Percentiles rank a stretch among this genome's conserved stretches.
Conservation (phyloP, 2,329 filamentous ascomycete species). For the Microsporum audouinii region DNA sequence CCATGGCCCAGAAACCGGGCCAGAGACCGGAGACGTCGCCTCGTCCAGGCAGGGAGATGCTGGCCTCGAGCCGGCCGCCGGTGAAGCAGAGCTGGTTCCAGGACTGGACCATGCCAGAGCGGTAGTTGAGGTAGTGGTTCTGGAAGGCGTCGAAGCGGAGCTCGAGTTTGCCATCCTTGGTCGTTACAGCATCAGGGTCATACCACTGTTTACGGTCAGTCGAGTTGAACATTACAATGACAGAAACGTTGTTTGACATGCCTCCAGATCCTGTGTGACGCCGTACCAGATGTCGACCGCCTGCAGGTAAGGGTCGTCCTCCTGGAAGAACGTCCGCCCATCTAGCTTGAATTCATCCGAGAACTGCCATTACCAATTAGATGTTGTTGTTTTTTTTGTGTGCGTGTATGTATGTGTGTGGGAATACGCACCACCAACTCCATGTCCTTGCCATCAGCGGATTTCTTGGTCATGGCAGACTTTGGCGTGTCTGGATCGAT, state of each 20-base stretch:
- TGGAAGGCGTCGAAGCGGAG: slow-evolving; percentile 54
- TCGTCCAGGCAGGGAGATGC: slow-evolving; percentile 55
- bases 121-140: slow-evolving; percentile 55
- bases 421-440: slow-evolving; percentile 44
- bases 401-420: neutral
- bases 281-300: slow-evolving; percentile 62
- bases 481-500: slow-evolving; percentile 59
- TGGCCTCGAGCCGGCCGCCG: slow-evolving; percentile 57
- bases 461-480: slow-evolving; percentile 44
- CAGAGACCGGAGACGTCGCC: slow-evolving; percentile 59
- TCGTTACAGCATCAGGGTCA: slow-evolving; percentile 55
- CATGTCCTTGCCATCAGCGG: slow-evolving; percentile 49
- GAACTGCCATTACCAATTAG: slow-evolving; percentile 34
- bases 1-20: slow-evolving; percentile 68
- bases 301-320: slow-evolving; percentile 58
- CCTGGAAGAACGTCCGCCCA: slow-evolving; percentile 58
- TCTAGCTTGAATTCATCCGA: slow-evolving; percentile 61
- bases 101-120: slow-evolving; percentile 62
- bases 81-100: slow-evolving; percentile 68
- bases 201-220: slow-evolving; percentile 46
- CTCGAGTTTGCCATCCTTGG: slow-evolving; percentile 50
- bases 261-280: slow-evolving; percentile 57
- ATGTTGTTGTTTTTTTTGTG: neutral
- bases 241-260: slow-evolving; percentile 20
- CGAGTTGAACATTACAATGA: neutral